Percentiles rank a stretch among this genome's conserved stretches.
These are phyloP conservation scores for Vicia sativa DNA, from an alignment of 306 rosid species.

Conservation along the genomic window DNA sequence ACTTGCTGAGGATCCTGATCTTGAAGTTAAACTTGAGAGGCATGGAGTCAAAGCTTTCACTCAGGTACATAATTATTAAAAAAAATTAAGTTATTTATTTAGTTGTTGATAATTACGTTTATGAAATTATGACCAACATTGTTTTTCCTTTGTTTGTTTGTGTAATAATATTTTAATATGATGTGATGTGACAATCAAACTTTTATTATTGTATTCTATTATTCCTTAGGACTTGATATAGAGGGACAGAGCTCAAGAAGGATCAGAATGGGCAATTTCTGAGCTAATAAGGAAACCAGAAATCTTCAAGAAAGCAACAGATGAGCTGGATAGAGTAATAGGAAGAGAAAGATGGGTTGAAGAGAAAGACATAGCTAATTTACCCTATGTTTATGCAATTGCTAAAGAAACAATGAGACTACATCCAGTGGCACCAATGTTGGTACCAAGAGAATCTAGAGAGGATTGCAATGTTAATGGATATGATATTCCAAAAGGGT, in stretches of 20 bases:
- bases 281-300: conserved; percentile 70
- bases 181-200: too few species aligned
- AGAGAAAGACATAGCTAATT: conserved; percentile 63
- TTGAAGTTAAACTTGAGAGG: conserved; percentile 75
- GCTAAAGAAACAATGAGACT: conserved; percentile 75
- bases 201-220: too few species aligned
- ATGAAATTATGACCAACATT: not conserved
- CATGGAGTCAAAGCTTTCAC: conserved; percentile 77
- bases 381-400: conserved; percentile 61
- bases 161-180: too few species aligned
- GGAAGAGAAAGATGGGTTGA: conserved; percentile 88
- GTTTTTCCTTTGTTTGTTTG: too few species aligned
- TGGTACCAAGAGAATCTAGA: conserved; percentile 56
- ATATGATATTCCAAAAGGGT: conserved; percentile 72
- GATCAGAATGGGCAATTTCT: conserved; percentile 76
- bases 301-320: conserved; percentile 53
- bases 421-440: conserved; percentile 85
- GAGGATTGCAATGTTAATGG: conserved; percentile 57
- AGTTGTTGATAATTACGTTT: not conserved
- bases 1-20: conserved; percentile 60
- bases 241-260: conserved; percentile 78
- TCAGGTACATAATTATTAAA: conserved; percentile 41
- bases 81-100: not conserved
- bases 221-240: conserved; percentile 73
- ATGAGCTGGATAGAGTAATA: conserved; percentile 69